Evolutionary conservation across 305 asterid species (phyloP).

Genomic region (Solanum hybrid): DNA sequence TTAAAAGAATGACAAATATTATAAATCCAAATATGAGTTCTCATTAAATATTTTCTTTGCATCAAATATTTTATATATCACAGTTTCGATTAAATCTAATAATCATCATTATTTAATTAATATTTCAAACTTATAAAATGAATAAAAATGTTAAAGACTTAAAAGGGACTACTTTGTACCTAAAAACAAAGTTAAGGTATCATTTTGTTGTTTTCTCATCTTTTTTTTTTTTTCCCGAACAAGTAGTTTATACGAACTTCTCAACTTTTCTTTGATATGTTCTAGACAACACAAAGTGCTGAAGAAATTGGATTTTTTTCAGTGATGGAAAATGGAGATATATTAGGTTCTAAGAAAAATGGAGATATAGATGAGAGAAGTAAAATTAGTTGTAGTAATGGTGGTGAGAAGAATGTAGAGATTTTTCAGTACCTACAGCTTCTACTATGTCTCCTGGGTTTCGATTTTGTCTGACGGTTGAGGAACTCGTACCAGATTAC

Average conservation of each 20-base stretch:
- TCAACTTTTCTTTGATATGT: neutral
- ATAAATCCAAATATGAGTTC: neutral
- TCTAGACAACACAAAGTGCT: neutral
- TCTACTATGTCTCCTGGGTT: constrained; percentile 68
- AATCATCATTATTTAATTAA: too few species aligned
- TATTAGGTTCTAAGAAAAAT: neutral
- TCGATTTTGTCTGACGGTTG: constrained; percentile 72
- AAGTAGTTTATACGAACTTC: neutral
- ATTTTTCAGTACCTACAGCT: constrained; percentile 49
- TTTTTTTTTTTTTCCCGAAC: too few species aligned
- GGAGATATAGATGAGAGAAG: neutral
- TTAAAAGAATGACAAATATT: too few species aligned
- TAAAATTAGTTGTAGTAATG: too few species aligned
- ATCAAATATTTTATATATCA: too few species aligned
- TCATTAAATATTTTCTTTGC: too few species aligned
- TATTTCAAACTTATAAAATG: too few species aligned
- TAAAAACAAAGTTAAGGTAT: neutral
- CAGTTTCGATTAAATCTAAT: neutral
- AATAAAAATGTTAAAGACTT: too few species aligned
- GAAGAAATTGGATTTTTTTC: neutral
- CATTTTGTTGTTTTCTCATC: neutral
- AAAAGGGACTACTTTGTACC: neutral
- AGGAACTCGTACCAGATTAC: constrained; percentile 60
- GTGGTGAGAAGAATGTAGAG: constrained; percentile 21
- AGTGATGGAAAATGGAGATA: constrained; percentile 2